Base-by-base conservation (phyloP, 192 early-diverging fungal species). In the Coemansia sp. region DNA sequence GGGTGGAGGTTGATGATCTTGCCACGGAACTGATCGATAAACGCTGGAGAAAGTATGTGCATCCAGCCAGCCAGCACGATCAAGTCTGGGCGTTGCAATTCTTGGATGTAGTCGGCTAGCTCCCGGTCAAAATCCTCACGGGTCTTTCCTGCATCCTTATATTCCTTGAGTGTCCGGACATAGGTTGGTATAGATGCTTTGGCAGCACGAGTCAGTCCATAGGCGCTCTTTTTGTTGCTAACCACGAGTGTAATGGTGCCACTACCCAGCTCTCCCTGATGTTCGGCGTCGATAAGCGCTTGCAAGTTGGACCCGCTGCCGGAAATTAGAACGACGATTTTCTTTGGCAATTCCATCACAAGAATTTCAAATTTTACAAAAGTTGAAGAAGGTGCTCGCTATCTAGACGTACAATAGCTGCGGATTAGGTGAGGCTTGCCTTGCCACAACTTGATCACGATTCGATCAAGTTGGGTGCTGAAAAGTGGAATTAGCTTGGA, bases 21-120 rank as follows among this genome's bases (percentile, higher is more conserved):
- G 19, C 84, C 72, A 3, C 79, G 68, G 72, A 98, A 95, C 64
- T 75, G 51, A 36, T 87, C 77, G 53, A 99, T 72, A 68, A 98
- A 99, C 29, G 86, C 84, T 6, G 93, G 84, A 13, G 93, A 93
- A 36, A 99, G 86, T 67, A 99, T 99, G 76, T 97, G 98, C 98
- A 99, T 99, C 86, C 89, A 99, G 39, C 98, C 98, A 7, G 96
- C 98, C 31, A 99, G 87, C 14, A 99, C 91, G 6, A 98, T 79
- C 41, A 97, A 84, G 69, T 96, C 93, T 2, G 94, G 94, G 29
- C 74, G 69, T 46, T 85, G 82, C 24, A 75, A 81, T 16, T 84
- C 59, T 2, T 67, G 67, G 62, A 94, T 90, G 60, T 83, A 68
- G 37, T 86, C 76, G 35, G 94, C 96, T 42, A 98, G 85, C 16